A percentile compares a stretch with the other conserved stretches of the same genome.
Conservation (phyloP, 192 early-diverging fungal species). For the Coemansia umbellata region DNA sequence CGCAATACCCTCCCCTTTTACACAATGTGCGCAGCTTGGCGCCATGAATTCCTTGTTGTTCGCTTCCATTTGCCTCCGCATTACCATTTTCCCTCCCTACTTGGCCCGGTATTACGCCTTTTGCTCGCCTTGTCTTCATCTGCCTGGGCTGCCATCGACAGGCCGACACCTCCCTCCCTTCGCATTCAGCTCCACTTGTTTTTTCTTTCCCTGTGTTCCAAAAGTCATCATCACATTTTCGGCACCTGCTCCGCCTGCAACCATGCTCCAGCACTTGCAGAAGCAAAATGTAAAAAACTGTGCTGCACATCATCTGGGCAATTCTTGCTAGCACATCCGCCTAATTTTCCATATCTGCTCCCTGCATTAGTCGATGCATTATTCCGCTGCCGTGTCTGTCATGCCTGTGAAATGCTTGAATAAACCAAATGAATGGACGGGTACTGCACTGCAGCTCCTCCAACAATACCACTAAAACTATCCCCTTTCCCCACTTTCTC, state of each 20-base stretch:
- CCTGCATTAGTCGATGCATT: not conserved
- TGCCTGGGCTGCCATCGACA: not conserved
- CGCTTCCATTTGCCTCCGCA: not conserved
- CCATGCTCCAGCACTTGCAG: not conserved
- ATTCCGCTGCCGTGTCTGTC: not conserved
- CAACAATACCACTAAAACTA: too few relatives aligned
- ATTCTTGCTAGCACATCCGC: too few relatives aligned
- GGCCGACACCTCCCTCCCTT: not conserved
- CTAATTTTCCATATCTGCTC: not conserved
- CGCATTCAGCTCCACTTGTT: not conserved
- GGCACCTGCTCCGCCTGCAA: not conserved
- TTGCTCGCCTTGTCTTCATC: not conserved
- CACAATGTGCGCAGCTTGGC: slow-evolving; percentile 16
- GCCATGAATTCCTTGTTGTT: not conserved
- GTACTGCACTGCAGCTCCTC: too few relatives aligned
- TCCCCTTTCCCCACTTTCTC: too few relatives aligned
- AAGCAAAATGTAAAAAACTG: not conserved
- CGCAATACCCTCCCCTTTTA: too few relatives aligned
- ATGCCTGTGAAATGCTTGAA: not conserved
- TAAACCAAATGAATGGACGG: not conserved
- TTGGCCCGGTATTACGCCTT: not conserved
- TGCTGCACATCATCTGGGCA: not conserved
- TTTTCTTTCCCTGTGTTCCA: not conserved
- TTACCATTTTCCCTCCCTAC: not conserved
- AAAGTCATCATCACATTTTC: not conserved